Evolutionary conservation across 2,329 filamentous ascomycete species (phyloP), one percentile per base, ranked within the genome.

Genomic region (Annulohypoxylon truncatum): DNA sequence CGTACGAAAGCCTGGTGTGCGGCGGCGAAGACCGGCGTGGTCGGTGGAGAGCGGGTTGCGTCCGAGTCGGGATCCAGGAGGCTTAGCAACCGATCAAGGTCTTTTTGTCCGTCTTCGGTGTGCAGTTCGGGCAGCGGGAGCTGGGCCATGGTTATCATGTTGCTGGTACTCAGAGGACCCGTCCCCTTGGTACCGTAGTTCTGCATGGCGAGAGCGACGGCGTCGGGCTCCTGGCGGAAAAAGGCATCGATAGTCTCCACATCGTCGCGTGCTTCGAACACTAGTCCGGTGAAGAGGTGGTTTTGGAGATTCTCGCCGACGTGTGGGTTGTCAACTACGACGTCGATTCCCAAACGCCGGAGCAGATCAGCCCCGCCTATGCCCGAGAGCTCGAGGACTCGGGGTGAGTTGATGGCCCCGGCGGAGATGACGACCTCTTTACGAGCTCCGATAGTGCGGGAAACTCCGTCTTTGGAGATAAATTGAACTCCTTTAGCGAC

Each of bases 401-500:
- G 56, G 4, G 60, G 60, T 1, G 64, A 61, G 12, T 62, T 40
- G 44, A 64, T 29, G 7, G 50, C 4, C 3, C 54, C 59, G 6
- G 54, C 54, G 2, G 13, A n/a, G 3, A 63, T 15, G 8, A 67
- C 52, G 5, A 67, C 51, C 13, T 67, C 59, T 22, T 57, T 59
- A 2, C 48, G 61, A 13, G 56, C 67, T 10, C 22, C 13, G 1
- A 61, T 26, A n/a, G 20, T 56, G 10, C 28, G 13, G 1, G 24
- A 18, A 9, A 9, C 15, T 46, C n/a, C 15, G 2, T 18, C 13
- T 12, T 42, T 26, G 0, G 50, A 54, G 13, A 54, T 29, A 3
- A 40, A 35, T 35, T 72, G 61, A 18, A 76, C 69, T 2, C 67
- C 72, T n/a, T 64, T 71, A 3, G 74, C 75, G 4, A 70, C 53